Conservation (phyloP, 2,329 filamentous ascomycete species). For the Alternaria alternata region DNA sequence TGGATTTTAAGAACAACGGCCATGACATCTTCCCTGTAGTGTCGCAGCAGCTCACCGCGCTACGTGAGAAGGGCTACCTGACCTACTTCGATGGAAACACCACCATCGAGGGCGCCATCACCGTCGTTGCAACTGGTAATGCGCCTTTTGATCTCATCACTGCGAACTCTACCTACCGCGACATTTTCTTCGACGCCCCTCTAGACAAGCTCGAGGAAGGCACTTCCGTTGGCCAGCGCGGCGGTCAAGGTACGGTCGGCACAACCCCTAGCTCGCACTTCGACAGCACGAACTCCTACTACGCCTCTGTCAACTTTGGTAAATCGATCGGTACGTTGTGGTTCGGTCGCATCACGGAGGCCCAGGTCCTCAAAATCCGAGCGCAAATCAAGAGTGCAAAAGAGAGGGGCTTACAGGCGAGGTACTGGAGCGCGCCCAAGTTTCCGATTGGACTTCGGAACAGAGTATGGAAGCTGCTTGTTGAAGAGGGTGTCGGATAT, state of each 20-base stretch:
- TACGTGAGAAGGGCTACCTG: conserved; percentile 60
- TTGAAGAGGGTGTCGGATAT: conserved; percentile 63
- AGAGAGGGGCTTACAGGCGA: conserved; percentile 60
- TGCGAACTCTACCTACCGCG: conserved; percentile 58
- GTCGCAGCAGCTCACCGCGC: conserved; percentile 53
- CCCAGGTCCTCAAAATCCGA: conserved; percentile 58
- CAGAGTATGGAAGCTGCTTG: conserved; percentile 62
- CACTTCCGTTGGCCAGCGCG: neutral
- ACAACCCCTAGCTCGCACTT: conserved; percentile 48
- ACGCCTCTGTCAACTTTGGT: conserved; percentile 68
- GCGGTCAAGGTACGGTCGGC: conserved; percentile 58
- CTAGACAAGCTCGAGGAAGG: conserved; percentile 49
- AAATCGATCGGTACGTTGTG: conserved; percentile 61
- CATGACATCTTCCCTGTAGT: conserved; percentile 49
- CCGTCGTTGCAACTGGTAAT: conserved; percentile 63
- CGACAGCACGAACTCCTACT: conserved; percentile 67
- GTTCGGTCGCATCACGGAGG: conserved; percentile 57
- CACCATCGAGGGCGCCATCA: conserved; percentile 55
- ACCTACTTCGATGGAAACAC: conserved; percentile 60
- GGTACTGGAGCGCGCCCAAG: conserved; percentile 65
- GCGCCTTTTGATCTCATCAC: conserved; percentile 59
- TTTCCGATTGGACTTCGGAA: conserved; percentile 65
- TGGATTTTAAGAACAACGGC: conserved; percentile 60
- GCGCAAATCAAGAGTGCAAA: conserved; percentile 63
- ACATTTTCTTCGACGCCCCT: conserved; percentile 66